phyloP scores from a whole-genome alignment of 345 rosid genomes.

The Eucalyptus cloeziana region DNA sequence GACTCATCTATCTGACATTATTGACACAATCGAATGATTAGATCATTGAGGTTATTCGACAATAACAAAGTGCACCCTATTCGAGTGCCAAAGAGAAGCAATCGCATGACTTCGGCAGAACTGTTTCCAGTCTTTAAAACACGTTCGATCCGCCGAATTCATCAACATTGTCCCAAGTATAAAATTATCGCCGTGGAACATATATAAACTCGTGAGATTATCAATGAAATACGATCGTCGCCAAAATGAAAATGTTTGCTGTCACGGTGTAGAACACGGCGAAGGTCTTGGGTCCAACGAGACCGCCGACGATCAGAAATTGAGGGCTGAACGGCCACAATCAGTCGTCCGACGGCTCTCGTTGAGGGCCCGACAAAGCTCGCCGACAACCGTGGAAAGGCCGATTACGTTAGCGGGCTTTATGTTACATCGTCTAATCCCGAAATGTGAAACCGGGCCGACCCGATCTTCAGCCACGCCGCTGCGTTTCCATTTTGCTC shows the following conservation, averaged over 20 bases:
- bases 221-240: fast-evolving
- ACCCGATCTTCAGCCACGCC: not conserved
- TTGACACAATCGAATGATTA: no score
- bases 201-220: no score
- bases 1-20: no score
- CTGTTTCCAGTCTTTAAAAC: not conserved
- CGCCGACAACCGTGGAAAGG: not conserved
- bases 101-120: not conserved
- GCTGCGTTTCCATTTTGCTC: not conserved
- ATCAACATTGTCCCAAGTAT: not conserved
- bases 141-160: not conserved
- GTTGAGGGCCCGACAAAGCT: not conserved
- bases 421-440: not conserved
- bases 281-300: not conserved
- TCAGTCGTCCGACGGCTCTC: not conserved
- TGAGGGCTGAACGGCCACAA: not conserved
- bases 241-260: not conserved
- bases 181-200: not conserved
- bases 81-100: not conserved
- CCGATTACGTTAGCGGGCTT: not conserved
- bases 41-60: no score
- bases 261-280: not conserved
- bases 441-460: not conserved
- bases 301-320: not conserved
- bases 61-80: no score